phyloP scores from a whole-genome alignment of 139 green algal species.

The Tetradesmus lagerheimii region DNA sequence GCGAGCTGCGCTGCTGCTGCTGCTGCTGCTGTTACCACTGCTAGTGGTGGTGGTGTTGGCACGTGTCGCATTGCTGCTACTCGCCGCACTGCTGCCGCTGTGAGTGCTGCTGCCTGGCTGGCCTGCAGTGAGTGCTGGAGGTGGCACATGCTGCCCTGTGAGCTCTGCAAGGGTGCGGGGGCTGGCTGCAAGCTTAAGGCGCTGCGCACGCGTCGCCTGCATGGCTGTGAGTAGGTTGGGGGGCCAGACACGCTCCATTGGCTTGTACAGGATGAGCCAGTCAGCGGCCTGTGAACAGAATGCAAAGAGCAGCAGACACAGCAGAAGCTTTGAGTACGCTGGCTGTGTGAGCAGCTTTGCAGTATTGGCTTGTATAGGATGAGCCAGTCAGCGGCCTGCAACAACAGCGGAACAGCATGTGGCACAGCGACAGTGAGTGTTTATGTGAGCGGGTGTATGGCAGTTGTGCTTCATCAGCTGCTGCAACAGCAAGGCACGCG shows the following conservation, averaged over 20 bases:
- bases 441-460: too few relatives aligned
- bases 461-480: too few relatives aligned
- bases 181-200: not conserved
- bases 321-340: too few relatives aligned
- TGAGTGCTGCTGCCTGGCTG: not conserved
- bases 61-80: not conserved
- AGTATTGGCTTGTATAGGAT: too few relatives aligned
- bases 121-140: not conserved
- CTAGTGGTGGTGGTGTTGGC: too few relatives aligned
- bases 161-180: not conserved
- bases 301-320: too few relatives aligned
- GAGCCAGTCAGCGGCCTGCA: too few relatives aligned
- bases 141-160: not conserved
- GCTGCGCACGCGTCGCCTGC: not conserved
- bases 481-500: too few relatives aligned
- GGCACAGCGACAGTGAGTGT: too few relatives aligned
- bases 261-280: slow-evolving; percentile 1
- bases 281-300: not conserved
- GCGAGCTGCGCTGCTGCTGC: too few relatives aligned
- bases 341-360: too few relatives aligned
- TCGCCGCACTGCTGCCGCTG: not conserved
- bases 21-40: not conserved
- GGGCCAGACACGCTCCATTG: not conserved
- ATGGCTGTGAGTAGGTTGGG: slow-evolving; percentile 5
- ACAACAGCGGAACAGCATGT: too few relatives aligned